Conservation (phyloP, 306 rosid genomes). For the Quercus agrifolia region DNA sequence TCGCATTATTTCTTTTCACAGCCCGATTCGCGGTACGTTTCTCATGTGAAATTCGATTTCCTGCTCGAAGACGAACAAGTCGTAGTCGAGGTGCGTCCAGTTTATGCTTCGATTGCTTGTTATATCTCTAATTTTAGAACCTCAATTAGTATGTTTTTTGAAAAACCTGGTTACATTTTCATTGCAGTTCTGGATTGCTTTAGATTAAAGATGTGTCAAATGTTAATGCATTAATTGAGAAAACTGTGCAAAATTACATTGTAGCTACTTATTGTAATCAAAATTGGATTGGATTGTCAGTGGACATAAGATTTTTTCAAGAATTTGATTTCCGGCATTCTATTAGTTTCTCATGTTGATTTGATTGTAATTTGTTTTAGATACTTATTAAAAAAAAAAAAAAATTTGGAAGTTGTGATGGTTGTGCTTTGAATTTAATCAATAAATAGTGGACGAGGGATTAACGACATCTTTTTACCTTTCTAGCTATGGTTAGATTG, state of each 20-base stretch:
- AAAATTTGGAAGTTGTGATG: not conserved
- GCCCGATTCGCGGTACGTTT: slow-evolving; percentile 58
- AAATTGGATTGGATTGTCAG: not conserved
- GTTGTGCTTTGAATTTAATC: not conserved
- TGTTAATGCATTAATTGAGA: not conserved
- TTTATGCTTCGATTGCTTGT: not conserved
- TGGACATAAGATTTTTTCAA: not conserved
- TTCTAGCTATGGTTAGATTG: not conserved
- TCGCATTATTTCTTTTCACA: slow-evolving; percentile 21
- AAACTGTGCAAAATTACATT: not conserved
- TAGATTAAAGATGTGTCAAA: no score
- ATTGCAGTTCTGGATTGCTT: not conserved
- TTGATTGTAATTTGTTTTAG: no score
- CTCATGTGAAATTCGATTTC: slow-evolving; percentile 54
- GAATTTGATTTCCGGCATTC: not conserved
- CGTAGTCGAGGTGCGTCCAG: slow-evolving; percentile 55
- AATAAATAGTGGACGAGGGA: not conserved
- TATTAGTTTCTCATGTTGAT: no score
- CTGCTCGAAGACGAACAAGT: slow-evolving; percentile 72
- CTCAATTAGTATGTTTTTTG: not conserved
- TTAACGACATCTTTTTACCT: not conserved
- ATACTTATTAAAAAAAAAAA: no score
- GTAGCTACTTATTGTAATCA: not conserved
- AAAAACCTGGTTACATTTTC: not conserved
- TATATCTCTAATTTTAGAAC: not conserved